Evolutionary conservation across 2,329 filamentous ascomycete species (phyloP).

Genomic region (Aspergillus flavus): DNA sequence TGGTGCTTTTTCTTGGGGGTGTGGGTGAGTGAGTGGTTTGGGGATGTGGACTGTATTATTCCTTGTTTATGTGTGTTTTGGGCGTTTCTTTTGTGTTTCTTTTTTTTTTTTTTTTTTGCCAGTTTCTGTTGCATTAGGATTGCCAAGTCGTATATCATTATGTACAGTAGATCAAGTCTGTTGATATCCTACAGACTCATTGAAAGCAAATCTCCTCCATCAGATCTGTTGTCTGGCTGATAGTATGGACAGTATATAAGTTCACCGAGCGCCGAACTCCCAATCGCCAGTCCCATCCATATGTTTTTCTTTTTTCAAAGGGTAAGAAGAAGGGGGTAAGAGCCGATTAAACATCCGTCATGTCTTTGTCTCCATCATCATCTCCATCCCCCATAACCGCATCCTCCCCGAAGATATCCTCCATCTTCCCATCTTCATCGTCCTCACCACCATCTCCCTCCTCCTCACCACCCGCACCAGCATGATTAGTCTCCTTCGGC

Average conservation of each 20-base stretch:
- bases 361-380: constrained; percentile 42
- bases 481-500: constrained; percentile 24
- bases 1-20: too few relatives aligned
- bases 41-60: neutral
- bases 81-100: neutral
- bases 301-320: neutral
- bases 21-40: neutral
- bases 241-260: neutral
- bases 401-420: constrained; percentile 51
- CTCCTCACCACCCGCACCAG: constrained; percentile 34
- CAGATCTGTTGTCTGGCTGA: neutral
- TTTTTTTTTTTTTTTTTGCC: neutral
- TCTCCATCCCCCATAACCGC: constrained; percentile 40
- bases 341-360: constrained; percentile 44
- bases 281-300: constrained; percentile 4
- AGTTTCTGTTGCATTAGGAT: constrained; percentile 3
- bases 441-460: constrained; percentile 38
- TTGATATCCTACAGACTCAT: neutral
- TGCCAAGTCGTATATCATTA: constrained; percentile 11
- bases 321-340: constrained; percentile 5
- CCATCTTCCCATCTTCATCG: constrained; percentile 50
- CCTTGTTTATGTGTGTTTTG: neutral
- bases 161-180: constrained; percentile 15
- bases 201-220: constrained; percentile 7
- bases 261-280: constrained; percentile 10